Percentiles rank a stretch among this genome's conserved stretches.
Conservation (phyloP, 768 basidiomycete species). For the Candolleomyces efflorescens region DNA sequence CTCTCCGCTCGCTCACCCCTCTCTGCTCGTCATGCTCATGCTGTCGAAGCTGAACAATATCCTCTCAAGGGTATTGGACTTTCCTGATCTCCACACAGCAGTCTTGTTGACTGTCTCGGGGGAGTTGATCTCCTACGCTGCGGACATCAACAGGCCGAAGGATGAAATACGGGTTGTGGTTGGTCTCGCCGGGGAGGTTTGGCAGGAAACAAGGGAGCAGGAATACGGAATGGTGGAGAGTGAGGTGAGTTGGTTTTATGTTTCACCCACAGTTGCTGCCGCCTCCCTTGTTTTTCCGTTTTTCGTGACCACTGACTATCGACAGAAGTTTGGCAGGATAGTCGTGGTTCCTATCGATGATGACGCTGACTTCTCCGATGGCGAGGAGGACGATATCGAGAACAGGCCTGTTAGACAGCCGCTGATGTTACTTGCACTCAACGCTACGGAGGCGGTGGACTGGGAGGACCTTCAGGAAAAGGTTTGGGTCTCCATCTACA, state of each 20-base stretch:
- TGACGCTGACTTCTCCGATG: conserved; percentile 37
- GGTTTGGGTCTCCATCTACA: conserved; percentile 31
- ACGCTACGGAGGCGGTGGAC: conserved; percentile 53
- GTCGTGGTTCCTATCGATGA: conserved; percentile 64
- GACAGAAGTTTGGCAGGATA: conserved; percentile 60
- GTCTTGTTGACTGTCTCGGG: conserved; percentile 71
- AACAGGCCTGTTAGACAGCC: conserved; percentile 38
- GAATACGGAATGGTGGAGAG: conserved; percentile 72
- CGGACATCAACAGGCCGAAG: conserved; percentile 52
- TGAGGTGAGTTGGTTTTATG: conserved; percentile 46
- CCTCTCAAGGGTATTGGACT: conserved; percentile 57
- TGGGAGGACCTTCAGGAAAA: conserved; percentile 65
- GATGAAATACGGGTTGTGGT: conserved; percentile 72
- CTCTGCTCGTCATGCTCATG: conserved; percentile 50
- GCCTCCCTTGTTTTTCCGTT: neutral
- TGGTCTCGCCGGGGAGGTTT: conserved; percentile 70
- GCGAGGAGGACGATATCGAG: neutral
- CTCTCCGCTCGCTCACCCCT: neutral
- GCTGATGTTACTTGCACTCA: conserved; percentile 66
- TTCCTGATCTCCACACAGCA: conserved; percentile 64
- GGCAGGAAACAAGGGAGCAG: conserved; percentile 69
- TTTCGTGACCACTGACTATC: conserved; percentile 2
- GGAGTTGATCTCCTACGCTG: conserved; percentile 64
- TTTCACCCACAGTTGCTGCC: neutral
- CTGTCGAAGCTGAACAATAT: conserved; percentile 63